Conservation (phyloP, 176 grass and related monocot species). For the Hordeum marinum region DNA sequence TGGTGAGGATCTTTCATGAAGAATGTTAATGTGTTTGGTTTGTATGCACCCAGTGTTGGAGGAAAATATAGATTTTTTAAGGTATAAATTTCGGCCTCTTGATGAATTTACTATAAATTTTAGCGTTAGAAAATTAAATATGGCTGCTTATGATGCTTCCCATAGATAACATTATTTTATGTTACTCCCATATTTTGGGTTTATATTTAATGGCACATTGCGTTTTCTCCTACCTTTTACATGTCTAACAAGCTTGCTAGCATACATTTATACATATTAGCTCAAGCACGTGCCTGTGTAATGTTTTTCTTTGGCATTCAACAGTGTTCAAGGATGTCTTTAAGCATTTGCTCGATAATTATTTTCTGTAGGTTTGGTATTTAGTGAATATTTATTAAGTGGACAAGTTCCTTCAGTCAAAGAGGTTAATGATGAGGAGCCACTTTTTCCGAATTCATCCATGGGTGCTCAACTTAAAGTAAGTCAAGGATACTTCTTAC, state of each 20-base stretch:
- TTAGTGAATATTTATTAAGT: conserved; percentile 91
- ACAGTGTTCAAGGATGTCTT: not conserved
- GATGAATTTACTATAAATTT: not conserved
- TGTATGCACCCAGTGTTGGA: not conserved
- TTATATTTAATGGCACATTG: not conserved
- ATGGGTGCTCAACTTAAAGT: conserved; percentile 48
- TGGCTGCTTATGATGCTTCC: not conserved
- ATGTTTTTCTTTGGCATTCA: not conserved
- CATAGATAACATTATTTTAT: not conserved
- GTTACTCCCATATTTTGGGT: not conserved
- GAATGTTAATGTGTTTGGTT: not conserved
- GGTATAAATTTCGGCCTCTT: not conserved
- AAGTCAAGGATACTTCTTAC: conserved; percentile 15
- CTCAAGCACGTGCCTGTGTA: not conserved
- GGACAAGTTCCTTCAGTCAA: conserved; percentile 87
- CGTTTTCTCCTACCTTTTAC: not conserved
- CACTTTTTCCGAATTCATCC: conserved; percentile 56
- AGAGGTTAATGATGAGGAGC: conserved; percentile 89
- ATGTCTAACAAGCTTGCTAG: not conserved
- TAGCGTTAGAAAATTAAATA: not conserved
- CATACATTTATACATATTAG: not conserved
- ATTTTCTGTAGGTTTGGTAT: conserved; percentile 64
- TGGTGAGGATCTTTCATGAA: not conserved
- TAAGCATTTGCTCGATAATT: conserved; percentile 3
- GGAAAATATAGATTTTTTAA: not conserved